A percentile compares a stretch with the other conserved stretches of the same genome.
These are phyloP conservation scores for Populus simonii DNA, from an alignment of 345 rosid genomes.

Conservation along the genomic window DNA sequence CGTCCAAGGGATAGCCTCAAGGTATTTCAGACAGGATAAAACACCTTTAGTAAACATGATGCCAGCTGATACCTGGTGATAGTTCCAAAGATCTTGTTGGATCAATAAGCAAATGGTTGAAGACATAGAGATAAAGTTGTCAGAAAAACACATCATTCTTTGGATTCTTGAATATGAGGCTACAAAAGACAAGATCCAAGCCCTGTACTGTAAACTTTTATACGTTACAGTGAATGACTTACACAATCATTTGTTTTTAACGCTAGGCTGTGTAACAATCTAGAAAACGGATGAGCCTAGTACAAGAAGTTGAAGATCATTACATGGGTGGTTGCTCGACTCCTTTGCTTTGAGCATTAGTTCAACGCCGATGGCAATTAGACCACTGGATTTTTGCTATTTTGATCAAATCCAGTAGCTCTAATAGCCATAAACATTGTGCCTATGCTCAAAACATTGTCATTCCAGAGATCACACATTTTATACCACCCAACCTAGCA, in stretches of 20 bases:
- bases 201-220: not conserved
- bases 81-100: conserved; percentile 23
- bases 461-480: not conserved
- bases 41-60: conserved; percentile 66
- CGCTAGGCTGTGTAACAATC: not conserved
- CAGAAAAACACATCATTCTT: not conserved
- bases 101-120: not conserved
- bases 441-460: not conserved
- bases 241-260: not conserved
- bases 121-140: not conserved
- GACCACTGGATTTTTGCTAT: not conserved
- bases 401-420: not conserved
- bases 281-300: not conserved
- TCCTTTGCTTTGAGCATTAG: not conserved
- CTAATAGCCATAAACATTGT: not conserved
- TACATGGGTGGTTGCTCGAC: not conserved
- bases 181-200: not conserved
- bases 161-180: not conserved
- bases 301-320: not conserved
- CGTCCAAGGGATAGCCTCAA: conserved; percentile 94
- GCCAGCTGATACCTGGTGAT: conserved; percentile 64
- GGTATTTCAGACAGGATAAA: conserved; percentile 67
- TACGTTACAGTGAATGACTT: not conserved
- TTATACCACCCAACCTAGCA: not conserved
- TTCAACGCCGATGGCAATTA: not conserved